A percentile compares a stretch with the other conserved stretches of the same genome.
phyloP scores from a whole-genome alignment of 176 grass and related monocot genomes.

The Zoysia japonica region DNA sequence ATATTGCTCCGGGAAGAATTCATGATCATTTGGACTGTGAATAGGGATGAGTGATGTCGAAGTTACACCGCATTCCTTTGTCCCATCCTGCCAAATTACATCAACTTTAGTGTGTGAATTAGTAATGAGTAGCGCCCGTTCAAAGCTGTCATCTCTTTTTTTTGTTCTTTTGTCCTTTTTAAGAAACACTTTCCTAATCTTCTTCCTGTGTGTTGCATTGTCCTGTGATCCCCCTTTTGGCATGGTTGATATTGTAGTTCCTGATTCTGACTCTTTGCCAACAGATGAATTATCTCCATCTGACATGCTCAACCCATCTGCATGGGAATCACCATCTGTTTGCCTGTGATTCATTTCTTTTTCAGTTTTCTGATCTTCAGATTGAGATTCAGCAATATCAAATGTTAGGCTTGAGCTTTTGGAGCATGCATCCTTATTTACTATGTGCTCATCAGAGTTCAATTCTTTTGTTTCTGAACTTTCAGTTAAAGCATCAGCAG shows the following conservation, averaged over 20 bases:
- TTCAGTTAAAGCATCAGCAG: slow-evolving; percentile 27
- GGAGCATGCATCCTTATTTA: slow-evolving; percentile 16
- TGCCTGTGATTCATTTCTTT: slow-evolving; percentile 4
- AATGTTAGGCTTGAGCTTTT: slow-evolving; percentile 18
- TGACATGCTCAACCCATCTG: slow-evolving; percentile 47
- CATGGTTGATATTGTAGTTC: slow-evolving; percentile 40
- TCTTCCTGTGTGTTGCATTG: slow-evolving; percentile 66
- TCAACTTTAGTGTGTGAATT: slow-evolving; percentile 71
- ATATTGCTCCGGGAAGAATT: slow-evolving; percentile 94
- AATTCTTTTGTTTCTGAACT: slow-evolving; percentile 36
- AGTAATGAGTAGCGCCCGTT: slow-evolving; percentile 75
- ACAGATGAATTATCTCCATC: slow-evolving; percentile 42
- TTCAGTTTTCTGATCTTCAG: slow-evolving; percentile 20
- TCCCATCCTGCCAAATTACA: slow-evolving; percentile 93
- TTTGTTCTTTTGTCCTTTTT: slow-evolving; percentile 79
- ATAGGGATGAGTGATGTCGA: slow-evolving; percentile 84
- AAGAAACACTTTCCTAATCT: slow-evolving; percentile 64
- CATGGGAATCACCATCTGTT: slow-evolving; percentile 30
- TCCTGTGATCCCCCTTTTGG: slow-evolving; percentile 66
- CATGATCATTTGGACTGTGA: slow-evolving; percentile 83
- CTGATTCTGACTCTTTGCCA: slow-evolving; percentile 42
- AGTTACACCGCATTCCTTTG: slow-evolving; percentile 54
- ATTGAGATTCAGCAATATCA: slow-evolving; percentile 41
- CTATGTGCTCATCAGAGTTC: slow-evolving; percentile 35
- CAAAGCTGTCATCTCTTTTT: slow-evolving; percentile 80